phyloP scores from a whole-genome alignment of 2,329 filamentous ascomycete genomes.

The Ophidiomyces ophidiicola region DNA sequence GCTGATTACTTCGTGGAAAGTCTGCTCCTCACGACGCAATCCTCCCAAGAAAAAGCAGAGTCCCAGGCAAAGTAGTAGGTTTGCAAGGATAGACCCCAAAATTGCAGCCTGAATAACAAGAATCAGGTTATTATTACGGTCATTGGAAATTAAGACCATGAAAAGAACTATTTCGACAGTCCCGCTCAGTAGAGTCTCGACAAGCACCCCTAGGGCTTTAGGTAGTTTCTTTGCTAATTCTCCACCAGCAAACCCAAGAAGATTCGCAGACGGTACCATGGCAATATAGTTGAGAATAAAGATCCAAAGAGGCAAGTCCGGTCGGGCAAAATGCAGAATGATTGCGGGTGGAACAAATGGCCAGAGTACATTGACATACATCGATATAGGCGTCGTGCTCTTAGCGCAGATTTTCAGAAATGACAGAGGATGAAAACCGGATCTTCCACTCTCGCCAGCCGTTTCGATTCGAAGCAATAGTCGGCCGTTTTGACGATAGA shows the following conservation, averaged over 20 bases:
- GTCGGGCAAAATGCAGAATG: slow-evolving; percentile 46
- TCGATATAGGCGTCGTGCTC: slow-evolving; percentile 52
- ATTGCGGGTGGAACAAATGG: slow-evolving; percentile 62
- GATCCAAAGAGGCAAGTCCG: slow-evolving; percentile 48
- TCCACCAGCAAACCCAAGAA: slow-evolving; percentile 62
- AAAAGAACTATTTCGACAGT: slow-evolving; percentile 75
- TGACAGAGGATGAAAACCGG: slow-evolving; percentile 50
- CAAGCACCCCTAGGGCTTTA: slow-evolving; percentile 46
- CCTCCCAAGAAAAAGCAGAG: slow-evolving; percentile 70
- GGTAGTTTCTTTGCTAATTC: slow-evolving; percentile 63
- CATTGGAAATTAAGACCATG: slow-evolving; percentile 55
- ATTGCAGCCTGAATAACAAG: slow-evolving; percentile 75
- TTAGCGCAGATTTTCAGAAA: slow-evolving; percentile 53
- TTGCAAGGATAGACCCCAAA: slow-evolving; percentile 69
- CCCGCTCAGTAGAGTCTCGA: slow-evolving; percentile 52
- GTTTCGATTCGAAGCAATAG: slow-evolving; percentile 27
- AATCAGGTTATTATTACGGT: slow-evolving; percentile 37
- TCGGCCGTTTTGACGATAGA: slow-evolving; percentile 18
- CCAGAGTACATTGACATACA: slow-evolving; percentile 59
- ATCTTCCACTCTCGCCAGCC: slow-evolving; percentile 55
- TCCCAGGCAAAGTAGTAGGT: slow-evolving; percentile 67
- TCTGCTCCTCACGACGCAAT: slow-evolving; percentile 48
- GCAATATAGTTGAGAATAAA: slow-evolving; percentile 63
- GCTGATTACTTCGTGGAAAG: slow-evolving; percentile 62
- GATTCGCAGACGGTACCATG: slow-evolving; percentile 64